Conservation (phyloP, 148 eudicot species). For the Fallopia convolvulus region DNA sequence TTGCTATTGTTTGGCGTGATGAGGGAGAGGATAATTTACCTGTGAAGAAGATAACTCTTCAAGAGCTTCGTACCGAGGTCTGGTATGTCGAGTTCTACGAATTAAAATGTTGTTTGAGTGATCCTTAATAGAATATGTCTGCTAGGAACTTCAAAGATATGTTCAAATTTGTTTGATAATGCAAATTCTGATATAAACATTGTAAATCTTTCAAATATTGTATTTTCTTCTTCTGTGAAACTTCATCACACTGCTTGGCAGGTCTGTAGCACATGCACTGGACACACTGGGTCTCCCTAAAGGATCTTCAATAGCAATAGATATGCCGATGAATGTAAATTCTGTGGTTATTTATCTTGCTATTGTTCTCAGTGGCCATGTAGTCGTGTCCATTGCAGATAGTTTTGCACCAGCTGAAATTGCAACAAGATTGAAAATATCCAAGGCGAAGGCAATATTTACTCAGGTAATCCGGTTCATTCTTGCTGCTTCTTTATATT, state of each 20-base stretch:
- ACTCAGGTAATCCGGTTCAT: slow-evolving; percentile 59
- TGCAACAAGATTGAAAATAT: slow-evolving; percentile 58
- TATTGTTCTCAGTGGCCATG: slow-evolving; percentile 78
- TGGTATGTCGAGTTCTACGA: slow-evolving; percentile 39
- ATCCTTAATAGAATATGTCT: background rate
- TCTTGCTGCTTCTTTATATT: background rate
- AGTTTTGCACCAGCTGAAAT: slow-evolving; percentile 89
- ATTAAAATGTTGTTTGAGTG: background rate
- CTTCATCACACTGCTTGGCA: slow-evolving; percentile 17
- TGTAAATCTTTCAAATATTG: background rate
- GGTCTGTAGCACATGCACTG: slow-evolving; percentile 77
- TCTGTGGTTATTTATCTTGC: slow-evolving; percentile 90
- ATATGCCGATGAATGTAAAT: slow-evolving; percentile 91
- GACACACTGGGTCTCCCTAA: slow-evolving; percentile 52
- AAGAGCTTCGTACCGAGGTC: slow-evolving; percentile 56
- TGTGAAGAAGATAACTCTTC: slow-evolving; percentile 50
- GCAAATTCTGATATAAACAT: background rate
- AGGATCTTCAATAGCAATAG: slow-evolving; percentile 92
- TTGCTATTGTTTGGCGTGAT: slow-evolving; percentile 64
- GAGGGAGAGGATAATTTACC: slow-evolving; percentile 71
- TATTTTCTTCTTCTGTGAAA: background rate
- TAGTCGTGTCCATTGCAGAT: slow-evolving; percentile 94
- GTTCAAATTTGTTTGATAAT: background rate
- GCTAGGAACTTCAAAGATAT: background rate
- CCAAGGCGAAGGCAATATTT: slow-evolving; percentile 83